phyloP scores from a whole-genome alignment of 1,139 yeast genomes.

The Saccharomyces hybrid region DNA sequence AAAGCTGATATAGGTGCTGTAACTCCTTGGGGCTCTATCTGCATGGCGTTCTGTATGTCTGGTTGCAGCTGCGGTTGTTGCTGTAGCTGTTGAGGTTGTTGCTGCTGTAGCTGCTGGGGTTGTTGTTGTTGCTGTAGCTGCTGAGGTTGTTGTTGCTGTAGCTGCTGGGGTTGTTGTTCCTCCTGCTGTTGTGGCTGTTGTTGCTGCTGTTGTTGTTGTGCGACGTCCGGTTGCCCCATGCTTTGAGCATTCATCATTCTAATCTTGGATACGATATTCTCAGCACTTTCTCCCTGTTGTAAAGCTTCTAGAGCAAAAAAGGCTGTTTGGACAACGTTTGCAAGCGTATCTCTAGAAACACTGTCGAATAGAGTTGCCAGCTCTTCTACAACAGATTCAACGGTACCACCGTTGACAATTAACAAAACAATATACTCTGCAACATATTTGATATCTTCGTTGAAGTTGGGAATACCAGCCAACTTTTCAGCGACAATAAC shows the following conservation, averaged over 20 bases:
- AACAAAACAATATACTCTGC: slow-evolving; percentile 73
- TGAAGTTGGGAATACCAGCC: slow-evolving; percentile 33
- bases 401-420: slow-evolving; percentile 62
- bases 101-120: neutral
- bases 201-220: slow-evolving; percentile 20
- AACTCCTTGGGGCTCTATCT: neutral
- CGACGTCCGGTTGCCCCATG: slow-evolving; percentile 14
- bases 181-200: slow-evolving; percentile 6
- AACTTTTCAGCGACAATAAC: slow-evolving; percentile 32
- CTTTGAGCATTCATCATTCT: slow-evolving; percentile 16
- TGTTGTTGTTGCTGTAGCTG: slow-evolving; percentile 19
- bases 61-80: slow-evolving; percentile 7
- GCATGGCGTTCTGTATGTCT: neutral
- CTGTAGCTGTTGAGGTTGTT: too few relatives aligned
- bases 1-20: slow-evolving; percentile 23
- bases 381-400: slow-evolving; percentile 58
- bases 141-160: slow-evolving; percentile 5
- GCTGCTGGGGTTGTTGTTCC: slow-evolving; percentile 13
- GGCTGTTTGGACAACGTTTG: slow-evolving; percentile 40
- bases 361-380: slow-evolving; percentile 59
- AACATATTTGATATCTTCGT: slow-evolving; percentile 67
- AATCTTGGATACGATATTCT: slow-evolving; percentile 27
- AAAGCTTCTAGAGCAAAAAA: slow-evolving; percentile 48
- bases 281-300: slow-evolving; percentile 30
- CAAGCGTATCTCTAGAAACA: slow-evolving; percentile 41